Evolutionary conservation across 495 filamentous ascomycete species (phyloP), one percentile per base, ranked within the genome.

Genomic region (Evernia prunastri): DNA sequence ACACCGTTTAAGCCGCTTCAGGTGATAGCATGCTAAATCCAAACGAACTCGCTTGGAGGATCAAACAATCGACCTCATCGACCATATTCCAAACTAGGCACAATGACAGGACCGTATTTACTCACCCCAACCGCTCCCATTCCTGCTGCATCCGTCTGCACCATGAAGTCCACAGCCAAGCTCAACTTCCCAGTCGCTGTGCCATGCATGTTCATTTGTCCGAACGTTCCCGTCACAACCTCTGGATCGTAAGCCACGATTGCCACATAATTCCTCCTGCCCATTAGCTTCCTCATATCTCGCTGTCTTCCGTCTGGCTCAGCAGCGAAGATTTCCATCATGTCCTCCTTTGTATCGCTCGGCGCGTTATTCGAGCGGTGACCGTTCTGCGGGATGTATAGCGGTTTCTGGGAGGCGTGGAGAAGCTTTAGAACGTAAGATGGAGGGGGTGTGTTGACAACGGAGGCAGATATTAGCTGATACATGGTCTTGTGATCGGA

Each of bases 401-500:
- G 83, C 10, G 87, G 82, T 72, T 92, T 95, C 78, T 89, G 91
- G 69, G 72, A 75, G 79, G 86, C 88, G 80, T 97, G 91, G 18
- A 98, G 87, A 72, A 97, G 83, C 69, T 94, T 93, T 64, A 97
- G 80, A 45, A 98, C 85, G 75, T 96, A 95, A 51, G 82, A 82
- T 25, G 88, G 82, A 0, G 89, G 88, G 0, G 95, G 92, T 0
- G 87, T 88, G 63, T 96, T 95, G 63, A 97, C 93, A 69, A 97
- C 89, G 37, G 90, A 86, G 6, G 90, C 91, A 18, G 91, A 83
- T 72, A 98, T 96, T 69, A 98, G 84, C 71, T 98, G 94, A 78
- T 96, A 98, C 94, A 98, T 98, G 17, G 94, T 97, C 76, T 98
- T 98, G 80, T 98, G 92, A 76, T 96, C 92, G 25, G 80, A 81